Conservation (phyloP, 352 stramenopile genomes). For the Globisporangium spiculum region DNA sequence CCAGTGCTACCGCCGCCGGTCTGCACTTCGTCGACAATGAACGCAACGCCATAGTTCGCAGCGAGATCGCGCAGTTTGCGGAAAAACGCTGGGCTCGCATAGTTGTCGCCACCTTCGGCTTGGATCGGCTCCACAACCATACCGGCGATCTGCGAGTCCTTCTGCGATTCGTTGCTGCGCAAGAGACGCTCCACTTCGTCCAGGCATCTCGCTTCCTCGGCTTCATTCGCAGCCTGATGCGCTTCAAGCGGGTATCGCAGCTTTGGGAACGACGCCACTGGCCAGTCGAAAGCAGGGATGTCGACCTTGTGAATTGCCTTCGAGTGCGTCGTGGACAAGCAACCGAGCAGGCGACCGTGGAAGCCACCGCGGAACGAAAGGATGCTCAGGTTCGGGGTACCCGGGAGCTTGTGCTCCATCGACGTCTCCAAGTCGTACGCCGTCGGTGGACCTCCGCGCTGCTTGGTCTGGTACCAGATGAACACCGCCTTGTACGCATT, state of each 20-base stretch:
- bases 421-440: slow-evolving; percentile 60
- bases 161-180: slow-evolving; percentile 30
- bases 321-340: slow-evolving; percentile 80
- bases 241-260: slow-evolving; percentile 63
- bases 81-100: slow-evolving; percentile 75
- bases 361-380: slow-evolving; percentile 84
- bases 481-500: slow-evolving; percentile 88
- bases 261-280: slow-evolving; percentile 70
- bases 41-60: slow-evolving; percentile 57
- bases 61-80: slow-evolving; percentile 51
- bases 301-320: slow-evolving; percentile 88
- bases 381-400: slow-evolving; percentile 73
- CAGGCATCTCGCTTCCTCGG: slow-evolving; percentile 67
- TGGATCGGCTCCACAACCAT: slow-evolving; percentile 85
- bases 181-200: slow-evolving; percentile 60
- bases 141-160: slow-evolving; percentile 50
- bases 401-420: slow-evolving; percentile 68
- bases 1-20: slow-evolving; percentile 79
- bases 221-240: slow-evolving; percentile 57
- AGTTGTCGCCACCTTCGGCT: slow-evolving; percentile 77
- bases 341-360: slow-evolving; percentile 74
- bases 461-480: slow-evolving; percentile 83
- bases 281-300: slow-evolving; percentile 82
- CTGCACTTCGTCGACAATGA: slow-evolving; percentile 87
- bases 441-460: slow-evolving; percentile 59